Base-by-base conservation (phyloP, 176 grass and related monocot species). In the Secale cereale region DNA sequence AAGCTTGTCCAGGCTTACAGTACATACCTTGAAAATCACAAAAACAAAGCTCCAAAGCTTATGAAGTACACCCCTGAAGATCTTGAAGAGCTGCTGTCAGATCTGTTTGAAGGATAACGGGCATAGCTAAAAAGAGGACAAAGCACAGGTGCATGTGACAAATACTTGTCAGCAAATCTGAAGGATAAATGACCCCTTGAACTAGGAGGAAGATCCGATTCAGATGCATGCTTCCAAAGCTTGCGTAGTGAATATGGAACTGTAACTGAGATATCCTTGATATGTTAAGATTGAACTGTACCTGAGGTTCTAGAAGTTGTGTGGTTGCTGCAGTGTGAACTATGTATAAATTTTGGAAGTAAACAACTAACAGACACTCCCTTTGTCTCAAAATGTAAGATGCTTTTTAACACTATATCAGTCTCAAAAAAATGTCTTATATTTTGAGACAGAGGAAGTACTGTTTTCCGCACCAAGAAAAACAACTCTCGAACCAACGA, bases 71-170 rank as follows among this genome's bases (percentile, higher is more conserved):
- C 48, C 50, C 54, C 81, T 73, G 29, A 77, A 56, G 30, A 22
- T 85, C 15, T 77, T 77, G 43, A 54, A 50, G 6, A 68, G n/a
- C 32, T 57, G 31, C 45, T 54, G 11, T 68, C 25, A n/a, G 31
- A 85, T 57, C 62, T 54, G 31, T 78, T 59, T 28, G 45, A 85
- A 78, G 83, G 74, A 68, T 85, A 77, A 27, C 27, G 40, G 3
- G 17, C 70, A 61, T 35, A 76, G 39, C 5, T 83, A 32, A 73
- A 52, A 60, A 61, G 60, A 80, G 39, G 27, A 66, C 0, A 22
- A 66, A 46, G 6, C 39, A 66, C 26, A 79, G 6, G 32, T 48
- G 39, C 27, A 45, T 65, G 78, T 30, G 27, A 10, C 6, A 65
- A 65, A 22, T 46, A 29, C 37, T 65, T 16, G 57, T 31, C 23